These are phyloP conservation scores for Fusarium dlaminii DNA, from an alignment of 2,329 filamentous ascomycete genomes.

Conservation along the genomic window DNA sequence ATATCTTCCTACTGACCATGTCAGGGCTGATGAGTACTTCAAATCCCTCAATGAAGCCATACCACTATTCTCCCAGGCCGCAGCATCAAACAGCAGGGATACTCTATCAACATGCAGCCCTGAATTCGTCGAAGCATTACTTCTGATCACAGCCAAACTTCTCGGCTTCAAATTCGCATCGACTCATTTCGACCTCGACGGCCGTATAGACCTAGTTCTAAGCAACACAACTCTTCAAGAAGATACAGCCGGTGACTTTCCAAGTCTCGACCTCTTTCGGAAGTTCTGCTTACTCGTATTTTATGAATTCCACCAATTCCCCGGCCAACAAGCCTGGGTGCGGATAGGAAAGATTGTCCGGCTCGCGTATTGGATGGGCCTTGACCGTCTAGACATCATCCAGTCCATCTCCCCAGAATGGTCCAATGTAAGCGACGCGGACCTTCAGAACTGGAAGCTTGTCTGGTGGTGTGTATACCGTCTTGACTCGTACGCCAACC, in stretches of 20 bases:
- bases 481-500: neutral
- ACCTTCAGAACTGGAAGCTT: neutral
- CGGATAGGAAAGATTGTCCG: neutral
- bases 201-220: neutral
- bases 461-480: neutral
- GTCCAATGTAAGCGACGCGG: neutral
- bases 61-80: neutral
- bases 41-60: neutral
- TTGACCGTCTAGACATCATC: neutral
- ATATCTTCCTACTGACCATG: neutral
- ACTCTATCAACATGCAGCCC: neutral
- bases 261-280: neutral
- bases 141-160: neutral
- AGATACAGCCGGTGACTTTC: neutral
- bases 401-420: neutral
- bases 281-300: neutral
- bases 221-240: neutral
- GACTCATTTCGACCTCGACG: rapidly evolving
- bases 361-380: neutral
- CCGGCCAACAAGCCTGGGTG: neutral
- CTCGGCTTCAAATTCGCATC: neutral
- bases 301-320: neutral
- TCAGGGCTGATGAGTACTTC: neutral
- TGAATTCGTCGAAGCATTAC: neutral
- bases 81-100: neutral